phyloP scores from a whole-genome alignment of 176 grass and related monocot species.

The Chloris gayana region DNA sequence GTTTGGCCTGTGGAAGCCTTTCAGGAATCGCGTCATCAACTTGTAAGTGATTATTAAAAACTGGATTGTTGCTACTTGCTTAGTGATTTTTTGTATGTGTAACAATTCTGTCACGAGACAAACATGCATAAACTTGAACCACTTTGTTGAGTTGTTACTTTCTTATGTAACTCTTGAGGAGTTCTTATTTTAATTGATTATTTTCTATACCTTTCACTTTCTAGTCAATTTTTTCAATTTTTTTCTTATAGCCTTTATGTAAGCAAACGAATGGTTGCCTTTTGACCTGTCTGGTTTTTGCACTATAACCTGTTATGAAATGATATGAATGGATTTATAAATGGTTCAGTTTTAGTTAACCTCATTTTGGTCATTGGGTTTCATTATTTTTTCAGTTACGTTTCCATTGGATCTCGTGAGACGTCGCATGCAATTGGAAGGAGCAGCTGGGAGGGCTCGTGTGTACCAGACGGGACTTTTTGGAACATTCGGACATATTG shows the following conservation, averaged over 20 bases:
- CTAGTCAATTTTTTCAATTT: neutral
- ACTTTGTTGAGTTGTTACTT: neutral
- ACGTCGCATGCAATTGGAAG: conserved; percentile 89
- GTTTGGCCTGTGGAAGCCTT: conserved; percentile 92
- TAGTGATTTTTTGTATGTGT: conserved; percentile 23
- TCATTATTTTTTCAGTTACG: conserved; percentile 62
- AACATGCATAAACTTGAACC: neutral
- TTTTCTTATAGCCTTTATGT: neutral
- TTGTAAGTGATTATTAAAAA: conserved; percentile 50
- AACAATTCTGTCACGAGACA: conserved; percentile 3
- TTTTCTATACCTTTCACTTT: neutral
- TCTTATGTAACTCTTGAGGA: neutral
- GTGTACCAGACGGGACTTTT: conserved; percentile 78
- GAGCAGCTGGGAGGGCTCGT: conserved; percentile 73
- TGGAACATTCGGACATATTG: conserved; percentile 81
- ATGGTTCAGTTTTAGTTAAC: conserved; percentile 6
- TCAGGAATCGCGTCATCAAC: conserved; percentile 93
- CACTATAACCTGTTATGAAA: neutral
- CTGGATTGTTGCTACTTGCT: neutral
- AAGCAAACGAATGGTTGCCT: neutral
- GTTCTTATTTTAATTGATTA: neutral
- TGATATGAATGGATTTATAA: neutral
- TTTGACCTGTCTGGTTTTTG: neutral
- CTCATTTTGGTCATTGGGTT: neutral
- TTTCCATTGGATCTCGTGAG: conserved; percentile 94